A percentile compares a stretch with the other conserved stretches of the same genome.
Conservation (phyloP, 1,139 yeast species). For the Pichia sp. region DNA sequence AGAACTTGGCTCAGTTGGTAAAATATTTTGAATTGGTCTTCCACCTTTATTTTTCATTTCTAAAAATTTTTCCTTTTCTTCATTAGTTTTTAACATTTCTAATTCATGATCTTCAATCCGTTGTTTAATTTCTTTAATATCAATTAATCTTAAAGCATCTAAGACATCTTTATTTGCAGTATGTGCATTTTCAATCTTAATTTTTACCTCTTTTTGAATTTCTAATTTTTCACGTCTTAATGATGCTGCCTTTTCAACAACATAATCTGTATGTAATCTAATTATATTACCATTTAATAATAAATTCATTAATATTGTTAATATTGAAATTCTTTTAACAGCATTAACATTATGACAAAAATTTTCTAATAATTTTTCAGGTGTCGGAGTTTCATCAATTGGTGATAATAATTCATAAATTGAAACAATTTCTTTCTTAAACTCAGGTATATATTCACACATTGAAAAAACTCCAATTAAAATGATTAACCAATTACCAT, state of each 20-base stretch:
- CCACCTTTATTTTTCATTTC: constrained; percentile 27
- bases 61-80: constrained; percentile 15
- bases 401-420: constrained; percentile 57
- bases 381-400: constrained; percentile 41
- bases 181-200: constrained; percentile 44
- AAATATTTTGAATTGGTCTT: constrained; percentile 25
- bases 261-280: constrained; percentile 60
- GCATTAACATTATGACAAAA: constrained; percentile 46
- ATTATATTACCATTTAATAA: constrained; percentile 54
- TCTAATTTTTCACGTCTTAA: constrained; percentile 68
- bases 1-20: constrained; percentile 40
- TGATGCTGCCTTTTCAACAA: constrained; percentile 57
- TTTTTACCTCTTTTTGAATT: constrained; percentile 54
- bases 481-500: constrained; percentile 82
- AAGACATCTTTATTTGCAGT: constrained; percentile 37
- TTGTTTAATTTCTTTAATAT: constrained; percentile 22
- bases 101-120: constrained; percentile 21
- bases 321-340: constrained; percentile 44
- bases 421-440: constrained; percentile 39
- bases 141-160: constrained; percentile 28
- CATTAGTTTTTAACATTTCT: constrained; percentile 8
- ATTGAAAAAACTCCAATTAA: constrained; percentile 65
- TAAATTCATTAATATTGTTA: constrained; percentile 53
- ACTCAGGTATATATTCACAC: constrained; percentile 54
- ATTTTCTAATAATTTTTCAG: constrained; percentile 42